phyloP scores from a whole-genome alignment of 257 asterid species.

The Przewalskia tangutica region DNA sequence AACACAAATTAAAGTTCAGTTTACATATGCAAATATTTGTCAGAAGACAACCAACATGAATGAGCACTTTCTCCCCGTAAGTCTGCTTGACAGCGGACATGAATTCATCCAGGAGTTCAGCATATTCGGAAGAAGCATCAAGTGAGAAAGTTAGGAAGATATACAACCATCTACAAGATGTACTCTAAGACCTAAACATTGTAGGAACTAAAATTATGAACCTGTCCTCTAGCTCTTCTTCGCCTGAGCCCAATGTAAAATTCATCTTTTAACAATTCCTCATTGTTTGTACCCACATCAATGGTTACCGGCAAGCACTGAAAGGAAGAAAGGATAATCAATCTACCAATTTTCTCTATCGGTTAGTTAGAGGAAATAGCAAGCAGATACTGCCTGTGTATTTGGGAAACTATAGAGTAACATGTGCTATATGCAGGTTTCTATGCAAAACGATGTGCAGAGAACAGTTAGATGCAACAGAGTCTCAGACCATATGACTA shows the following conservation, averaged over 20 bases:
- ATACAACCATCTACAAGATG: background rate
- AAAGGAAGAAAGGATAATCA: background rate
- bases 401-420: background rate
- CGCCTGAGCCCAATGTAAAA: constrained; percentile 65
- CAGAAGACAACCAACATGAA: constrained; percentile 39
- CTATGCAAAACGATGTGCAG: background rate
- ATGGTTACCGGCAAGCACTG: constrained; percentile 81
- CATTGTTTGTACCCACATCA: constrained; percentile 76
- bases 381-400: background rate
- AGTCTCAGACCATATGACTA: background rate
- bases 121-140: constrained; percentile 33
- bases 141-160: background rate
- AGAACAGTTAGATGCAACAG: background rate
- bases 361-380: background rate
- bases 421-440: background rate
- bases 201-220: constrained; percentile 8
- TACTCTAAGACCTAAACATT: background rate
- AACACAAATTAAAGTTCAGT: background rate
- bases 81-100: constrained; percentile 75
- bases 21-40: background rate
- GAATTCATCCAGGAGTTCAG: constrained; percentile 69
- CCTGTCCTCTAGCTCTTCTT: constrained; percentile 72
- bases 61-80: constrained; percentile 75
- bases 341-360: background rate
- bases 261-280: constrained; percentile 54